Conservation (phyloP, 768 basidiomycete species). For the Kwoniella mangroviensis region DNA sequence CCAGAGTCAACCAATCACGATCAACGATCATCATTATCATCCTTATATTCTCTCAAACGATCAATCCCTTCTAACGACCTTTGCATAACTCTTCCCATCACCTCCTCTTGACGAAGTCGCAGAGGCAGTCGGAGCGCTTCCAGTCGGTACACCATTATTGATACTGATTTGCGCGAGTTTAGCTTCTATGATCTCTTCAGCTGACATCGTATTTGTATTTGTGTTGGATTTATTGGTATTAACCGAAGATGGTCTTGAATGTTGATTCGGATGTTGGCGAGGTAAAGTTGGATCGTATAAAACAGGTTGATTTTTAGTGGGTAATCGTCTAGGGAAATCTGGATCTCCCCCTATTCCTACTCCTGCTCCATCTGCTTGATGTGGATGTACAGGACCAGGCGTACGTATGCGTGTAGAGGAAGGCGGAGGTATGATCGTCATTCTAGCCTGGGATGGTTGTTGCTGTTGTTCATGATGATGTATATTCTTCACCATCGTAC, state of each 20-base stretch:
- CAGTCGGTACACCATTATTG: constrained; percentile 43
- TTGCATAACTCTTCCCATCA: constrained; percentile 40
- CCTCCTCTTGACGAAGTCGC: constrained; percentile 4
- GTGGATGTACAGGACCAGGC: no score
- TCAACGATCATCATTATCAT: no score
- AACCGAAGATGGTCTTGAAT: constrained; percentile 25
- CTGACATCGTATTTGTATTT: constrained; percentile 11
- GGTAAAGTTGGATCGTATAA: constrained; percentile 40
- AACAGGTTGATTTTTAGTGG: constrained; percentile 21
- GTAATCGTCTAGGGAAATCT: constrained; percentile 36
- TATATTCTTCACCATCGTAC: constrained; percentile 18
- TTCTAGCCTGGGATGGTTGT: constrained; percentile 9
- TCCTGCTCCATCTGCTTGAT: constrained; percentile 1
- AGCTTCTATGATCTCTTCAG: constrained; percentile 50
- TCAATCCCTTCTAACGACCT: constrained; percentile 48
- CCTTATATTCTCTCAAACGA: not conserved
- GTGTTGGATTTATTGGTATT: constrained; percentile 21
- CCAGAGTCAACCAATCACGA: no score
- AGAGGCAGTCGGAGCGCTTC: constrained; percentile 35
- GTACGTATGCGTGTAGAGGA: constrained; percentile 7
- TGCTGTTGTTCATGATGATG: not conserved
- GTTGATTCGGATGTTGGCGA: not conserved
- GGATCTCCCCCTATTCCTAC: constrained; percentile 16
- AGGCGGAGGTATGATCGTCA: constrained; percentile 24
- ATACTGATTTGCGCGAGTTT: constrained; percentile 46